phyloP scores from a whole-genome alignment of 2,329 filamentous ascomycete species.

The Diaporthe sp. region DNA sequence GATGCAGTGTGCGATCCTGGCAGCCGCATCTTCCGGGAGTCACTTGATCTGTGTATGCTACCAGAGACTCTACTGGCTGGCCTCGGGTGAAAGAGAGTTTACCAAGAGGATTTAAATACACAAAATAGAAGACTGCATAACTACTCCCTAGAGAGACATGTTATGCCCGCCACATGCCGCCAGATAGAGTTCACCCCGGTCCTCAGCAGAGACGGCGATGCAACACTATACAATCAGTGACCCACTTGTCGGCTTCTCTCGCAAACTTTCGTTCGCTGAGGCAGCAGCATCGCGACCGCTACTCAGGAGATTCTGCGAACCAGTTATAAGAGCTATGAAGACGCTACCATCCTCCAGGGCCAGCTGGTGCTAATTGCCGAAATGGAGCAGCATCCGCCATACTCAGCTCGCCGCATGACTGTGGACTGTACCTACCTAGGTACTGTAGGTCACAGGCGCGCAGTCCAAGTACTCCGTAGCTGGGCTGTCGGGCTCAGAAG shows the following conservation, averaged over 20 bases:
- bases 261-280: neutral
- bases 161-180: conserved; percentile 9
- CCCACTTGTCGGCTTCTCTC: conserved; percentile 11
- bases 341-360: too few species aligned
- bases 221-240: neutral
- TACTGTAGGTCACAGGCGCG: neutral
- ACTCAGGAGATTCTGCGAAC: neutral
- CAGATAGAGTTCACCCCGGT: conserved; percentile 7
- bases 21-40: conserved; percentile 21
- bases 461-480: neutral
- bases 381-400: neutral
- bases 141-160: neutral
- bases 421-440: neutral
- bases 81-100: neutral
- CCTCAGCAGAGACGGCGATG: neutral
- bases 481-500: neutral
- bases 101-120: neutral
- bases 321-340: too few species aligned
- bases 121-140: neutral
- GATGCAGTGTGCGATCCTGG: conserved; percentile 7
- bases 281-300: neutral
- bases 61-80: neutral
- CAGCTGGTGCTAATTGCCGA: neutral
- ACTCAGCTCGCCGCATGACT: too few species aligned
- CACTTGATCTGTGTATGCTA: conserved; percentile 4